Evolutionary conservation across 2,329 filamentous ascomycete genomes (phyloP).

Genomic region (Rutstroemia sydowiana): DNA sequence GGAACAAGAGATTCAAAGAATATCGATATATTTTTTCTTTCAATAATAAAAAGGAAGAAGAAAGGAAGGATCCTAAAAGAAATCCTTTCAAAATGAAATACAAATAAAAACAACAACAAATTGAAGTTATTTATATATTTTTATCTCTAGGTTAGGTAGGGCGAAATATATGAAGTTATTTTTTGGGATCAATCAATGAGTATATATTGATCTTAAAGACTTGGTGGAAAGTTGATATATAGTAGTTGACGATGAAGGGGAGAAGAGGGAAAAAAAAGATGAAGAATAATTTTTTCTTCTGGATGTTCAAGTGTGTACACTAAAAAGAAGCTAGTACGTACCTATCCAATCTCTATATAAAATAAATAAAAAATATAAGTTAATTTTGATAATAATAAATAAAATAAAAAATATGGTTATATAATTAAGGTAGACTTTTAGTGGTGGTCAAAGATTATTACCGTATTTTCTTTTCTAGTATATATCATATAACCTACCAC

Average conservation of each 20-base stretch:
- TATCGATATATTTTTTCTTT: not conserved
- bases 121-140: not conserved
- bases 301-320: too few species aligned
- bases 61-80: not conserved
- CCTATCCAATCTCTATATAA: too few species aligned
- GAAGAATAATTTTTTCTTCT: not conserved
- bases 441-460: too few species aligned
- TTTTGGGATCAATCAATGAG: not conserved
- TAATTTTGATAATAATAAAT: too few species aligned
- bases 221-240: not conserved
- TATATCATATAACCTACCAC: too few species aligned
- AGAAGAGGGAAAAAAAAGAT: not conserved
- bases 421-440: too few species aligned
- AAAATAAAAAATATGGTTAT: too few species aligned
- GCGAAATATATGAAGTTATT: not conserved
- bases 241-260: not conserved
- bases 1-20: not conserved
- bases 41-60: not conserved
- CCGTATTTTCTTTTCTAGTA: too few species aligned
- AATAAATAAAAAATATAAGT: too few species aligned
- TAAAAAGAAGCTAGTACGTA: too few species aligned
- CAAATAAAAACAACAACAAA: not conserved
- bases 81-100: not conserved
- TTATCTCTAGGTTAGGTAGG: not conserved
- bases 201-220: not conserved